Evolutionary conservation across 1,284 basidiomycete genomes (phyloP), one percentile per base, ranked within the genome.

Genomic region (Papiliotrema terrestris): DNA sequence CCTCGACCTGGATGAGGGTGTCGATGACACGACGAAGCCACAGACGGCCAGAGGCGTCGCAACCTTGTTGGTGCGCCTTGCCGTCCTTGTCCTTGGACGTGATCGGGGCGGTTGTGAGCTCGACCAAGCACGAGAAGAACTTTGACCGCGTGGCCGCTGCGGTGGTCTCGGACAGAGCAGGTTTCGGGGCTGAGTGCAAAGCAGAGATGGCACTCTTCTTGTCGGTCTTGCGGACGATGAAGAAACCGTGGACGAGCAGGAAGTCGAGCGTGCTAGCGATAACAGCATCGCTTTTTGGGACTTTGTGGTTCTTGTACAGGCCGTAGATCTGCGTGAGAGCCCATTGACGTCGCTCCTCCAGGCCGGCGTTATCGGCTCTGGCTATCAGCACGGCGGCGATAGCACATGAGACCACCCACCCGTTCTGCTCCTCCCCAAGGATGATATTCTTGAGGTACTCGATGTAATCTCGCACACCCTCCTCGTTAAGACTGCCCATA

Each of bases 241-340:
- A 96, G 57, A 94, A 83, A 0, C 92, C 93, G 66, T 95, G 83
- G 4, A 91, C 83, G 47, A 83, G 78, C 38, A 97, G 79, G 83
- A 91, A 95, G 60, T 92, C 84, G 39, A 98, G 80, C 47, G 93
- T 78, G 11, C 81, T 79, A 54, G 83, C 78, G 20, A 95, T 79
- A 84, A 89, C 91, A 45, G 80, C 80, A 68, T 95, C 91, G 52
- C 83, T 81, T 71, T 90, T 93, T 8, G 89, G 89, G 39, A 97
- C 83, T 0, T 85, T 82, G 6, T 84, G 83, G 68, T 91, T 94
- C 52, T 88, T 85, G 58, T 93, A 79, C 38, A 97, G 82, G 9
- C 84, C 82, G 11, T 84, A 79, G 25, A 97, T 79, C 77, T 98
- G 95, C 55, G 97, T 92, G 45, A 90, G 82, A 22, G 91, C 84